Percentiles rank a stretch among this genome's conserved stretches.
These are phyloP conservation scores for Chaetomium globosum DNA, from an alignment of 2,329 filamentous ascomycete genomes.

Conservation along the genomic window DNA sequence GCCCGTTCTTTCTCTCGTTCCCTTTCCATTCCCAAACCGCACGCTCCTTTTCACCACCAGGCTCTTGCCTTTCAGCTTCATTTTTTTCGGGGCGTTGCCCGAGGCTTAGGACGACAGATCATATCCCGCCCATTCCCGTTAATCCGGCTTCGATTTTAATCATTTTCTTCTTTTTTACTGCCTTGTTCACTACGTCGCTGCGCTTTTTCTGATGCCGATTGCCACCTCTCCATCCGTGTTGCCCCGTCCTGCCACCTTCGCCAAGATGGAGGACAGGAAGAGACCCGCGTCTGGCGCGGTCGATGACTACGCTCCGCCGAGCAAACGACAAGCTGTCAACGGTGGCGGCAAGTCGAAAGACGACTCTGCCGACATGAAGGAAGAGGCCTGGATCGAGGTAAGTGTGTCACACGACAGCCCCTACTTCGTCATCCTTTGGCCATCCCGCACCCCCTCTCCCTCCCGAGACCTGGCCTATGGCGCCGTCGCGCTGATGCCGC, in stretches of 20 bases:
- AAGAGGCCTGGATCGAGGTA: conserved; percentile 66
- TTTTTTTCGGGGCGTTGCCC: conserved; percentile 20
- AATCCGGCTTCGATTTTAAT: conserved; percentile 15
- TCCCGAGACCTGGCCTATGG: conserved; percentile 18
- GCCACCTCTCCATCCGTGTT: conserved; percentile 71
- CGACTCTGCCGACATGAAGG: conserved; percentile 58
- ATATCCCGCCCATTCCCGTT: conserved; percentile 15
- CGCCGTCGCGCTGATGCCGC: conserved; percentile 26
- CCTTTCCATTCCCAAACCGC: conserved; percentile 31
- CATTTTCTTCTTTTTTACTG: conserved; percentile 23
- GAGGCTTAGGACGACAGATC: conserved; percentile 16
- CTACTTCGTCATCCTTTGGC: conserved; percentile 23
- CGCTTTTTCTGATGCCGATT: conserved; percentile 79
- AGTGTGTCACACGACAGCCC: conserved; percentile 52
- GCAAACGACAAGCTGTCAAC: conserved; percentile 90
- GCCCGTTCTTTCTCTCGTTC: conserved; percentile 30
- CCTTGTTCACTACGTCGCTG: conserved; percentile 34
- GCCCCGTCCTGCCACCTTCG: conserved; percentile 76
- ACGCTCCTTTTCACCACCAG: conserved; percentile 33
- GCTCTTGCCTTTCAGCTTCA: conserved; percentile 22
- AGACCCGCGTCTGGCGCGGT: conserved; percentile 78
- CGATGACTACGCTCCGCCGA: conserved; percentile 83
- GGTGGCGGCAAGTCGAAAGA: conserved; percentile 64
- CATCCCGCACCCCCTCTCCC: conserved; percentile 6
- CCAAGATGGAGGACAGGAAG: conserved; percentile 99